phyloP scores from a whole-genome alignment of 1,139 yeast species.

The Hansenula sp. region DNA sequence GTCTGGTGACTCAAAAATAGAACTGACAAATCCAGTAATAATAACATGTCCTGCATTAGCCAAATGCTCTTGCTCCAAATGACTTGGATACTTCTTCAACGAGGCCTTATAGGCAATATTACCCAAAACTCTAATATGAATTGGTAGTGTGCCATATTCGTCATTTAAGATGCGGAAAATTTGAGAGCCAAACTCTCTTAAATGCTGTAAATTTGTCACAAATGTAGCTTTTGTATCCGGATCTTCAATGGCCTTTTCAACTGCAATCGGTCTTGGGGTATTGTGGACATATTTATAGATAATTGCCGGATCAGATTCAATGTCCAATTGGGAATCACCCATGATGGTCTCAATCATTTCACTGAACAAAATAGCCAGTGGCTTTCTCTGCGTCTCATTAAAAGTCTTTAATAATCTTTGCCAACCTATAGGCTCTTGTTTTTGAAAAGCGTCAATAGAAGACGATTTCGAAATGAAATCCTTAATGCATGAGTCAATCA shows the following conservation, averaged over 20 bases:
- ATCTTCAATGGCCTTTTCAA: constrained; percentile 76
- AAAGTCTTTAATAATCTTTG: constrained; percentile 49
- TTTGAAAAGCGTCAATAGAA: constrained; percentile 19
- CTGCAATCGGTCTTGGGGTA: constrained; percentile 40
- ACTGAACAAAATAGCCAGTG: constrained; percentile 50
- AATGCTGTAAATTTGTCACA: constrained; percentile 65
- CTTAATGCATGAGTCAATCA: constrained; percentile 50
- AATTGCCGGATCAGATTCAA: constrained; percentile 80
- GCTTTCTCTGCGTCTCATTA: constrained; percentile 58
- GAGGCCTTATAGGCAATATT: constrained; percentile 29
- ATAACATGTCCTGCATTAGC: constrained; percentile 70
- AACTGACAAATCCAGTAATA: constrained; percentile 58
- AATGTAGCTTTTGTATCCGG: constrained; percentile 65
- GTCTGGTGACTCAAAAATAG: constrained; percentile 68
- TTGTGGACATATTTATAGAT: constrained; percentile 47
- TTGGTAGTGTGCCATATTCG: constrained; percentile 51
- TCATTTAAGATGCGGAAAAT: constrained; percentile 45
- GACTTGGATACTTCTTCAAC: constrained; percentile 46
- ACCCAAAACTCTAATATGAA: constrained; percentile 51
- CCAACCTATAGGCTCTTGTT: constrained; percentile 29
- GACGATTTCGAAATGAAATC: constrained; percentile 23
- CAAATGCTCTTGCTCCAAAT: constrained; percentile 46
- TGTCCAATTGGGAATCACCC: constrained; percentile 49
- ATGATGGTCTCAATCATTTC: constrained; percentile 39
- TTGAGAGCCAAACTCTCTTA: constrained; percentile 69